Evolutionary conservation across 805 yeast genomes (phyloP).

Genomic region (Sugiyamaella chiloensis): DNA sequence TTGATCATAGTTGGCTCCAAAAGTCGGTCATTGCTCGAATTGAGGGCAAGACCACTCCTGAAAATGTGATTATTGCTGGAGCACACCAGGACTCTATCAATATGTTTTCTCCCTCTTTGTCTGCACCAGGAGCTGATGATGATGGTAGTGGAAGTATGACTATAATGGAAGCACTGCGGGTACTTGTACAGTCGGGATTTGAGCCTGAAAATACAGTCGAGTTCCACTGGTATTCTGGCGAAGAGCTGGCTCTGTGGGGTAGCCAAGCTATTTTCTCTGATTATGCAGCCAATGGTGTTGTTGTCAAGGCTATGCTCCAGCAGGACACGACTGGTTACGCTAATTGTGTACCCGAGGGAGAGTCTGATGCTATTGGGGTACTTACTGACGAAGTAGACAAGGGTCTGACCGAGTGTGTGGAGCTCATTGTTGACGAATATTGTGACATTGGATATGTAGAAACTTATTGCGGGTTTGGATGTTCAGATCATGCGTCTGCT

Average conservation of each 20-base stretch:
- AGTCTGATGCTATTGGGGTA: conserved; percentile 72
- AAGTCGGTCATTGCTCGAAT: conserved; percentile 68
- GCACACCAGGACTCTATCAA: conserved; percentile 88
- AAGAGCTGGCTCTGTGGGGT: conserved; percentile 88
- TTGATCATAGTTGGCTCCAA: conserved; percentile 76
- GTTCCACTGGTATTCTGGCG: conserved; percentile 94
- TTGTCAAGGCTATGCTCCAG: conserved; percentile 81
- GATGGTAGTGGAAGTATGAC: conserved; percentile 88
- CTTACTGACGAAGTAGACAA: conserved; percentile 65
- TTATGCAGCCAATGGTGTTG: conserved; percentile 43
- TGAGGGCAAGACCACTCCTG: conserved; percentile 35
- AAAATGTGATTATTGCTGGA: conserved; percentile 67
- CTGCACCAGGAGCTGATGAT: conserved; percentile 95
- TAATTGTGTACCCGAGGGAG: conserved; percentile 48
- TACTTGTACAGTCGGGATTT: conserved; percentile 47
- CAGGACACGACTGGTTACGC: conserved; percentile 93
- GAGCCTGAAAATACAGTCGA: conserved; percentile 72
- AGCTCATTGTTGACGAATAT: conserved; percentile 58
- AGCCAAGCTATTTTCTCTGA: conserved; percentile 70
- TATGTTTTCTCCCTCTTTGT: conserved; percentile 63
- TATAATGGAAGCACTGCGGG: conserved; percentile 67
- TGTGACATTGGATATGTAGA: conserved; percentile 67
- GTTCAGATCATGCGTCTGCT: conserved; percentile 92
- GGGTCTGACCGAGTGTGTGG: conserved; percentile 56
- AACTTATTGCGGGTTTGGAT: conserved; percentile 84